These are phyloP conservation scores for Candida maesae DNA, from an alignment of 805 yeast genomes.

Conservation along the genomic window DNA sequence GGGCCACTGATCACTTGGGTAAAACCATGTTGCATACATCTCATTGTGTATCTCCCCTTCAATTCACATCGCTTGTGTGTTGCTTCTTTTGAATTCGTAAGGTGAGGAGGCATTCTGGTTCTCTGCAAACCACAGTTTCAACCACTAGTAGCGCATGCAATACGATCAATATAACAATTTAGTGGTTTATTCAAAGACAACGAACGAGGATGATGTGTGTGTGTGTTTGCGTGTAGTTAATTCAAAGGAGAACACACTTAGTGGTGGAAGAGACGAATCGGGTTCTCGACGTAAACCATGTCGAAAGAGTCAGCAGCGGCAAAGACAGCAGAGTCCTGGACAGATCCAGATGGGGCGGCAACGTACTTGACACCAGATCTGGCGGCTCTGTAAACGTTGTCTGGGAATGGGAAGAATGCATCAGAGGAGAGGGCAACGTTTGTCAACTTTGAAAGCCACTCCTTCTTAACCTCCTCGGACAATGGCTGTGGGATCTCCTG, in stretches of 20 bases:
- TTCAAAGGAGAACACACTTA: too few relatives aligned
- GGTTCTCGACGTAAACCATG: constrained; percentile 93
- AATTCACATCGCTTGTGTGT: not conserved
- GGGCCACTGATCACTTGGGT: constrained; percentile 97
- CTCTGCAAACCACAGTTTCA: too few relatives aligned
- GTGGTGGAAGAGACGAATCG: constrained; percentile 97
- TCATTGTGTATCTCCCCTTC: constrained; percentile 7
- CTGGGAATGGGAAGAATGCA: constrained; percentile 99
- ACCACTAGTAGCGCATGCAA: too few relatives aligned
- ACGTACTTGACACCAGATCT: constrained; percentile 93
- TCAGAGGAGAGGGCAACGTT: constrained; percentile 93
- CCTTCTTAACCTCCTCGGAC: constrained; percentile 76
- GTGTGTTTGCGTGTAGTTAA: too few relatives aligned
- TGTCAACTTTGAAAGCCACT: constrained; percentile 76
- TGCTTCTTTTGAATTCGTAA: too few relatives aligned
- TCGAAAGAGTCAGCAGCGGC: constrained; percentile 91
- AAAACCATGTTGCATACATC: constrained; percentile 99
- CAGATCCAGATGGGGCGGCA: constrained; percentile 97
- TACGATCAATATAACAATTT: not conserved
- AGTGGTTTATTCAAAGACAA: constrained; percentile 7
- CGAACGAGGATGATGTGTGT: not conserved
- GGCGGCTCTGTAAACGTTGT: constrained; percentile 96
- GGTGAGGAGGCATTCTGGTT: too few relatives aligned
- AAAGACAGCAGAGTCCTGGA: constrained; percentile 94
- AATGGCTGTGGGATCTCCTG: constrained; percentile 80